Conservation (phyloP, 495 filamentous ascomycete species). For the Neurospora sp. region DNA sequence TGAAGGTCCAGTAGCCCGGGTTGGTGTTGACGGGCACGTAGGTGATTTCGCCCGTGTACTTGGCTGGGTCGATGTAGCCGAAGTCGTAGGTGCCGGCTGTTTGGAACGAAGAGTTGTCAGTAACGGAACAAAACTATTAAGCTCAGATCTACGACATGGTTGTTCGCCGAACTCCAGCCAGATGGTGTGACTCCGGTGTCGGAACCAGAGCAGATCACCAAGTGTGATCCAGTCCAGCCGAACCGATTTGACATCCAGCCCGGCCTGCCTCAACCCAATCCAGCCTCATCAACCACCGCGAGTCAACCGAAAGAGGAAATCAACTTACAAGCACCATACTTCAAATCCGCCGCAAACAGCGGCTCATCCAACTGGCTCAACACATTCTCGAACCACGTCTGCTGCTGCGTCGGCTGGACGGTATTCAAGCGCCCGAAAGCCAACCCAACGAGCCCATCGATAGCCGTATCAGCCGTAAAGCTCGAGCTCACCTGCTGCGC, state of each 20-base stretch:
- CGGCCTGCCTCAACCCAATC: not conserved
- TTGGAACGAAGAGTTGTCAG: not conserved
- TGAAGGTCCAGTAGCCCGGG: constrained; percentile 68
- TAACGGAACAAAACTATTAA: not conserved
- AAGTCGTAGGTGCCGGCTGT: constrained; percentile 64
- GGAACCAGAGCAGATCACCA: not conserved
- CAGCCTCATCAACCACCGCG: not conserved
- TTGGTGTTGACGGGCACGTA: constrained; percentile 49
- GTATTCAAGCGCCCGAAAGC: constrained; percentile 66
- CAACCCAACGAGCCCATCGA: constrained; percentile 67
- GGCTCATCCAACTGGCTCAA: constrained; percentile 44
- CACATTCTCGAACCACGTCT: constrained; percentile 67
- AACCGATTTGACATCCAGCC: not conserved
- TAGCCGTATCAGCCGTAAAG: constrained; percentile 50
- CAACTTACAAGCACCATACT: constrained; percentile 38
- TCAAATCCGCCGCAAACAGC: constrained; percentile 59
- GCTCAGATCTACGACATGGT: not conserved
- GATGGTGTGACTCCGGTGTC: not conserved
- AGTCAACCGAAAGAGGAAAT: not conserved
- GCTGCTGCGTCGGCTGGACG: constrained; percentile 46
- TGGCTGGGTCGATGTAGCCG: constrained; percentile 55
- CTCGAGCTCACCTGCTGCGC: constrained; percentile 50
- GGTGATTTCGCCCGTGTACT: constrained; percentile 54
- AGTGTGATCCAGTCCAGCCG: not conserved
- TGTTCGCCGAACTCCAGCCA: not conserved